Evolutionary conservation across 1,284 basidiomycete species (phyloP).

Genomic region (Xerocomus amazonicus): DNA sequence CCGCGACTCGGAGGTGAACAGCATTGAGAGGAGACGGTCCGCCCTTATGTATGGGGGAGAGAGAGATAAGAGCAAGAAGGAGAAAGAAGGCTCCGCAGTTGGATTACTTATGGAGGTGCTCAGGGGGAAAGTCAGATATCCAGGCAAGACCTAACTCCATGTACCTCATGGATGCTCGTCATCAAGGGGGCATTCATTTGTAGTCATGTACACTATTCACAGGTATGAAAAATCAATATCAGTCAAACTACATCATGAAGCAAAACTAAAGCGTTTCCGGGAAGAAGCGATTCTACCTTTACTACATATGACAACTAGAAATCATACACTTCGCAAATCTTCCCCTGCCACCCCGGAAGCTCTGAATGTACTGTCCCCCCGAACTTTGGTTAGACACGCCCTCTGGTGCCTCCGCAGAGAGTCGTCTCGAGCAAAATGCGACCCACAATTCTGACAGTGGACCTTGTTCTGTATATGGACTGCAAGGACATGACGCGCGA

Average conservation of each 20-base stretch:
- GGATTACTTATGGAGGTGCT: conserved; percentile 30
- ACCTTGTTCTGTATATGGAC: conserved; percentile 23
- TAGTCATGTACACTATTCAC: too few species aligned
- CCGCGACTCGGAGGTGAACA: conserved; percentile 11
- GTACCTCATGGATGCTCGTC: too few species aligned
- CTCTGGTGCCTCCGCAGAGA: conserved; percentile 25
- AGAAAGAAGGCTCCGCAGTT: conserved; percentile 30
- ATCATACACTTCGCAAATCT: background rate
- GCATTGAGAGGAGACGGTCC: conserved; percentile 20
- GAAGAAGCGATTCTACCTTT: too few species aligned
- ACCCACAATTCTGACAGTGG: conserved; percentile 12
- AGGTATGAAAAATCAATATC: too few species aligned
- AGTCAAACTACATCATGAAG: too few species aligned
- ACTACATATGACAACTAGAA: too few species aligned
- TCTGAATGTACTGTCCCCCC: background rate
- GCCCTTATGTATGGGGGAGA: conserved; percentile 17
- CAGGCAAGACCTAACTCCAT: conserved; percentile 18
- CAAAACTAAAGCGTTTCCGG: too few species aligned
- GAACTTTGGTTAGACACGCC: conserved; percentile 4
- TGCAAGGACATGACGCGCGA: conserved; percentile 21
- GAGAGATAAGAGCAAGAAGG: conserved; percentile 25
- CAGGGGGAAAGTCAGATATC: conserved; percentile 27
- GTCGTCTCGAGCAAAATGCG: conserved; percentile 21
- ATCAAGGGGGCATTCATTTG: too few species aligned
- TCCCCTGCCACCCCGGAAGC: background rate